These are phyloP conservation scores for Fusarium proliferatum DNA, from an alignment of 2,329 filamentous ascomycete genomes.

Conservation along the genomic window DNA sequence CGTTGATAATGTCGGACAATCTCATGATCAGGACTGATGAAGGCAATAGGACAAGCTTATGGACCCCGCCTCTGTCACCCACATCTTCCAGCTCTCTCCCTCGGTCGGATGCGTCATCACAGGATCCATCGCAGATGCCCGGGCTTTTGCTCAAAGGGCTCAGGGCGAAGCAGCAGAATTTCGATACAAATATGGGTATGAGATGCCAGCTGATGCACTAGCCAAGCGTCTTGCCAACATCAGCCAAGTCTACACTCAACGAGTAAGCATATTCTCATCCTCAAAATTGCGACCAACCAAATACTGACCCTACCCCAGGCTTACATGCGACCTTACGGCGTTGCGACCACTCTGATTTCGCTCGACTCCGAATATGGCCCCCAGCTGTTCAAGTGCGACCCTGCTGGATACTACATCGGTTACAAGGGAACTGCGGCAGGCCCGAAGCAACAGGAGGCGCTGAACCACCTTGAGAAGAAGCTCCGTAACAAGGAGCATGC, in stretches of 20 bases:
- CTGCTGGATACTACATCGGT: conserved; percentile 96
- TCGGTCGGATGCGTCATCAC: conserved; percentile 99
- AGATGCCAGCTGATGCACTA: conserved; percentile 98
- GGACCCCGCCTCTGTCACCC: conserved; percentile 94
- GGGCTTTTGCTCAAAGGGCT: conserved; percentile 91
- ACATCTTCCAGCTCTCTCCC: conserved; percentile 96
- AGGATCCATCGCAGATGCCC: conserved; percentile 95
- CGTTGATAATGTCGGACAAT: conserved; percentile 48
- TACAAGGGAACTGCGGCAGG: conserved; percentile 99
- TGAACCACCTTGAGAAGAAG: conserved; percentile 99
- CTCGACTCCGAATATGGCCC: conserved; percentile 92
- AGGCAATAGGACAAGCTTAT: conserved; percentile 91
- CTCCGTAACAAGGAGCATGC: conserved; percentile 98
- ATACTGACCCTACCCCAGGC: conserved; percentile 63
- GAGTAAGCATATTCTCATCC: conserved; percentile 65
- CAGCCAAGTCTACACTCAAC: conserved; percentile 98
- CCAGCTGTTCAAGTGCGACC: conserved; percentile 98
- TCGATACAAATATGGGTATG: conserved; percentile 98
- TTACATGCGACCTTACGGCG: conserved; percentile 97
- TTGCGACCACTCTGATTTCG: conserved; percentile 94
- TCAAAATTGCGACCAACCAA: conserved; percentile 12
- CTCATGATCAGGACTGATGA: conserved; percentile 35
- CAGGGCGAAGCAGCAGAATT: conserved; percentile 97
- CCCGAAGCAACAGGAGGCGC: conserved; percentile 97
- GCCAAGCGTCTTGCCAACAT: conserved; percentile 98